Base-by-base conservation (phyloP, 192 early-diverging fungal genomes). In the Entomortierella parvispora region DNA sequence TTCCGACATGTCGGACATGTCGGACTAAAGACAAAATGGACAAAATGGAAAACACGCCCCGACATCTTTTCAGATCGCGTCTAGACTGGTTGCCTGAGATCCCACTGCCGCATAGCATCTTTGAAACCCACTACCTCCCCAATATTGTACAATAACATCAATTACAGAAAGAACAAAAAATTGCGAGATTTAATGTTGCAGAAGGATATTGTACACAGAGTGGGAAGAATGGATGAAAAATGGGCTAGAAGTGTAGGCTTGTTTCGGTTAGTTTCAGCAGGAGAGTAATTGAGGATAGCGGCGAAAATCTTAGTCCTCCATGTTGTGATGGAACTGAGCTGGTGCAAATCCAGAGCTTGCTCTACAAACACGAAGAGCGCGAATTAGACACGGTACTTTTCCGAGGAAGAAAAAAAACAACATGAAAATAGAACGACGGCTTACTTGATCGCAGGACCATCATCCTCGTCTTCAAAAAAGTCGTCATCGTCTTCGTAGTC, bases 1-100 rank as follows among this genome's bases (percentile, higher is more conserved):
- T 34, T 76, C 71, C 22, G 46, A 48, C 2, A 75, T 75, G 71
- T 75, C 71, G 7, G 71, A 75, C 37, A 67, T n/a, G n/a, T n/a
- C n/a, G n/a, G n/a, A n/a, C n/a, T n/a, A n/a, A 72, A 53, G 26
- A 11, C 6, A 11, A 5, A 31, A 34, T 51, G n/a, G 20, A 9
- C 61, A 2, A 26, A 8, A 34, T 4, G 32, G 18, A 18, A 40
- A 22, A 57, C 20, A 6, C 18, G 10, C 11, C 12, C 2, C 22
- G 31, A 20, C 20, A 15, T 18, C 20, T 54, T 54, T 32, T 17
- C 12, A 17, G 23, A 11, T n/a, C 25, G 52, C 22, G 28, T 54
- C 52, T 10, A 8, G 49, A 26, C 14, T 2, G 28, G 47, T 22
- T 20, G 5, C 26, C 2, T 49, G 47, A 4, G 47, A n/a, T n/a